phyloP scores from a whole-genome alignment of 225 moss, liverwort and hornwort genomes.

The Physcomitrellopsis africana region DNA sequence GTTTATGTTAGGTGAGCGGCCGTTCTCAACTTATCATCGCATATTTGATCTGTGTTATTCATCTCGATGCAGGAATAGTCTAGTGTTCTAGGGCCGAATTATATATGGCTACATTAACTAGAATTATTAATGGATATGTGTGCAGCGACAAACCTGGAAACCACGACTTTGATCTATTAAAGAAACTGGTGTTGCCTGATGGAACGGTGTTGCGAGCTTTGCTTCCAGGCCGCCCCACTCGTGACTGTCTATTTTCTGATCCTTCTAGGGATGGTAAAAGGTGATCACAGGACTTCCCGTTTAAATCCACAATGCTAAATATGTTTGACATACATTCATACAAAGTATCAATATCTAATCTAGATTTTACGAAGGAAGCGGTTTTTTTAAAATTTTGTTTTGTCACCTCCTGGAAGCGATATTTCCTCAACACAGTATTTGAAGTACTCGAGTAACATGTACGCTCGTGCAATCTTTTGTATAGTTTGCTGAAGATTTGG shows the following conservation, averaged over 20 bases:
- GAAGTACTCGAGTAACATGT: background rate
- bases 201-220: constrained; percentile 82
- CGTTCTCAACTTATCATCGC: background rate
- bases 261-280: constrained; percentile 87
- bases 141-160: constrained; percentile 92
- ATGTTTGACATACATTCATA: background rate
- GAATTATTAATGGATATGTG: constrained; percentile 2
- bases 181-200: constrained; percentile 88
- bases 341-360: background rate
- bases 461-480: background rate
- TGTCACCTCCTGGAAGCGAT: too few relatives aligned
- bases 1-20: constrained; percentile 80
- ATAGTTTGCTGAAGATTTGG: constrained; percentile 87
- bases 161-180: constrained; percentile 87
- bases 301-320: background rate
- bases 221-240: constrained; percentile 93
- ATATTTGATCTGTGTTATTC: background rate
- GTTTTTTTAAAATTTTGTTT: background rate
- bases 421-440: background rate
- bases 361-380: background rate
- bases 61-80: background rate
- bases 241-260: constrained; percentile 89
- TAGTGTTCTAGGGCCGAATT: background rate
- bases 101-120: background rate
- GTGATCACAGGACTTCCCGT: constrained; percentile 33